These are phyloP conservation scores for Potentilla sterilis DNA, from an alignment of 306 rosid species.

Conservation along the genomic window DNA sequence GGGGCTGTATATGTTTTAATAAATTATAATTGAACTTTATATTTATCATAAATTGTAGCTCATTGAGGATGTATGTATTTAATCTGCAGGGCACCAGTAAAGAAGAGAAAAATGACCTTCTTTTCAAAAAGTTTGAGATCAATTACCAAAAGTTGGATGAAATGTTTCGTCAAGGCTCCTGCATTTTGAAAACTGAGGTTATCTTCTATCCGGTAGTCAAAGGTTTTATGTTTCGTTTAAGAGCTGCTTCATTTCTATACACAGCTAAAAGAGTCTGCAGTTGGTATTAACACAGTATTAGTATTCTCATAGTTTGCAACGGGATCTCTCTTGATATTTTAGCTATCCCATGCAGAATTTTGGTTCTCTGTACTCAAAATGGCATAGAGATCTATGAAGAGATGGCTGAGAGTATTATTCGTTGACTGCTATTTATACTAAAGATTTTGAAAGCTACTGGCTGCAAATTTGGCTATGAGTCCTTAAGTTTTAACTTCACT, in stretches of 20 bases:
- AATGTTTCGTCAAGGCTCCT: slow-evolving; percentile 74
- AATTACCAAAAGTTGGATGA: slow-evolving; percentile 55
- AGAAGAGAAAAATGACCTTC: slow-evolving; percentile 52
- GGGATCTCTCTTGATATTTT: not conserved
- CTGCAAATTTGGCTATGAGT: not conserved
- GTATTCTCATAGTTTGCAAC: not conserved
- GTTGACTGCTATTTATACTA: not conserved
- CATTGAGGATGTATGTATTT: slow-evolving; percentile 2
- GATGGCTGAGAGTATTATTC: not conserved
- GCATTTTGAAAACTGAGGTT: slow-evolving; percentile 54
- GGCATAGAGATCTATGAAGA: not conserved
- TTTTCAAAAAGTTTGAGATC: slow-evolving; percentile 56
- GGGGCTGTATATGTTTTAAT: not conserved
- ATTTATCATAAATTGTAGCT: not conserved
- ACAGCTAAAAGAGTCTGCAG: not conserved
- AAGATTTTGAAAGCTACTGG: not conserved
- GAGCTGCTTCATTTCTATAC: not conserved
- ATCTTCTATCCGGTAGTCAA: not conserved
- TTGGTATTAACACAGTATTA: not conserved
- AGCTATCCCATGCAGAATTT: not conserved
- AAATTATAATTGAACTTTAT: not conserved
- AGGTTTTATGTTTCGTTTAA: not conserved
- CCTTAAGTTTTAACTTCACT: not conserved
- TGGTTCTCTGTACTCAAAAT: not conserved
- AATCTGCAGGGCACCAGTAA: slow-evolving; percentile 50